phyloP scores from a whole-genome alignment of 2,329 filamentous ascomycete species.

The Sporothrix brunneoviolacea region DNA sequence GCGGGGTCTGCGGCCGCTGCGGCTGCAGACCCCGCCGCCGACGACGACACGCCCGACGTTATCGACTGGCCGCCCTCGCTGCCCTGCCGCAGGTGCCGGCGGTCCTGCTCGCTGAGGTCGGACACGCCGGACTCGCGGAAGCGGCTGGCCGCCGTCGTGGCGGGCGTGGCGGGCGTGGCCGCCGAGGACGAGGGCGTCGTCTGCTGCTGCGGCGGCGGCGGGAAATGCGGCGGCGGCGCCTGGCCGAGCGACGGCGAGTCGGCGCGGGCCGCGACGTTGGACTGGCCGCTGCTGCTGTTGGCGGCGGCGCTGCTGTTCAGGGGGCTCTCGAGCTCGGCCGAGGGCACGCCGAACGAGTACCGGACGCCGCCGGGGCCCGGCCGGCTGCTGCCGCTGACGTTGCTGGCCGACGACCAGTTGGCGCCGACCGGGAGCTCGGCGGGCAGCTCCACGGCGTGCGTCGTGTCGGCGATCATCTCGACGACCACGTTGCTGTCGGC shows the following conservation, averaged over 20 bases:
- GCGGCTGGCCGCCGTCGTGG: conserved; percentile 9
- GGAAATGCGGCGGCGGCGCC: conserved; percentile 5
- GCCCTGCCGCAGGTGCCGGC: conserved; percentile 34
- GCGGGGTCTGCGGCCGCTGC: neutral
- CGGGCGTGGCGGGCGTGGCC: neutral
- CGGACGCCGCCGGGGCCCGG: conserved; percentile 1
- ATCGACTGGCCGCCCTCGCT: conserved; percentile 34
- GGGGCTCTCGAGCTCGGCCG: conserved; percentile 24
- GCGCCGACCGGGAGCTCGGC: conserved; percentile 30
- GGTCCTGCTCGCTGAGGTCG: conserved; percentile 34
- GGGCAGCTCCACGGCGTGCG: conserved; percentile 38
- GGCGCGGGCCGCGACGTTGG: neutral
- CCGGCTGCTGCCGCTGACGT: conserved; percentile 16
- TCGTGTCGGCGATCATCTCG: conserved; percentile 42
- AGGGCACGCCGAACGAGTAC: neutral
- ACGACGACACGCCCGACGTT: conserved; percentile 13
- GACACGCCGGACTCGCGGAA: conserved; percentile 34
- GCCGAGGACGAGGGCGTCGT: no score
- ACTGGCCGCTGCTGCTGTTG: conserved; percentile 25
- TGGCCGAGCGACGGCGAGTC: conserved; percentile 18
- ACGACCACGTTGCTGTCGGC: conserved; percentile 38
- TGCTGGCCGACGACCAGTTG: conserved; percentile 22
- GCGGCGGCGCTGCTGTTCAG: conserved; percentile 20
- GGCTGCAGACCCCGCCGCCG: neutral
- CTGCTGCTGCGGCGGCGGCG: conserved; percentile 4